Evolutionary conservation across 2,329 filamentous ascomycete species (phyloP).

Genomic region (Karstenula rhodostoma): DNA sequence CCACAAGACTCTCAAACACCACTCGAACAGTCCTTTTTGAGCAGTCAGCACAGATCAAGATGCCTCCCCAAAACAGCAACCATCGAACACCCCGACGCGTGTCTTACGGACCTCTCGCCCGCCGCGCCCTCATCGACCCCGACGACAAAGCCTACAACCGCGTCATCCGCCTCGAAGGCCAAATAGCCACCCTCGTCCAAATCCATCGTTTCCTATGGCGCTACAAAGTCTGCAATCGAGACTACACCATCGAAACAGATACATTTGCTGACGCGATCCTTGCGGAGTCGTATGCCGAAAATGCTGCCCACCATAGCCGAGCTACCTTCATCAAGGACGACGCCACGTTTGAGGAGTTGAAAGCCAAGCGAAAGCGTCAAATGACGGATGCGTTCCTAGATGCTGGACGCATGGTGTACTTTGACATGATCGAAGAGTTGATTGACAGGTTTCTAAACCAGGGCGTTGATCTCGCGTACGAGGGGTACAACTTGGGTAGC

Average conservation of each 20-base stretch:
- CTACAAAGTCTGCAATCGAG: neutral
- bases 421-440: slow-evolving; percentile 4
- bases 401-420: slow-evolving; percentile 7
- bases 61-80: neutral
- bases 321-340: neutral
- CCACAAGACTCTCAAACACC: neutral
- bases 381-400: neutral
- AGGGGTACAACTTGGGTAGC: neutral
- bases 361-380: neutral
- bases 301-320: neutral
- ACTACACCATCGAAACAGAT: neutral
- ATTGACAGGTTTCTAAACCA: slow-evolving; percentile 1
- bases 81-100: neutral
- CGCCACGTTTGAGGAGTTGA: neutral
- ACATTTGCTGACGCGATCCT: neutral
- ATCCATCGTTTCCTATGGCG: slow-evolving; percentile 11
- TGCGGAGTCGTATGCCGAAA: neutral
- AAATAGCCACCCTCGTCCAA: slow-evolving; percentile 8
- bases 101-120: neutral
- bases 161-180: slow-evolving; percentile 20
- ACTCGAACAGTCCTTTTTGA: neutral
- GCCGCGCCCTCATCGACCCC: neutral
- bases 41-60: neutral
- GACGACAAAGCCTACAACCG: slow-evolving; percentile 8
- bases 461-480: slow-evolving; percentile 13